Base-by-base conservation (phyloP, 768 basidiomycete species). In the Trametes meyenii region DNA sequence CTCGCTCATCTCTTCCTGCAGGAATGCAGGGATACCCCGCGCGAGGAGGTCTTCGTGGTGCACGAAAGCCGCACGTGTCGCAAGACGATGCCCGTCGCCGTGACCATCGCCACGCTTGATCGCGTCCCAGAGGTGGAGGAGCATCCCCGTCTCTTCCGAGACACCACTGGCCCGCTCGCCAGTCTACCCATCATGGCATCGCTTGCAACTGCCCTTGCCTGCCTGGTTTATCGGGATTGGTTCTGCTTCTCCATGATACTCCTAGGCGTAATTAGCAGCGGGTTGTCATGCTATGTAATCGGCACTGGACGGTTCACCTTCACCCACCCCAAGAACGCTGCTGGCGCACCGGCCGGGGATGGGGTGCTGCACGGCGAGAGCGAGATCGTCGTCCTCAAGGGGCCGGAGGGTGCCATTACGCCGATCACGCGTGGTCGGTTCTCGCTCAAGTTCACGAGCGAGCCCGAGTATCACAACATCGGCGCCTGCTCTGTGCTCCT, bases 401-500 rank as follows among this genome's bases (percentile, higher is more conserved):
- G 63, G 5, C 42, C 42, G 7, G 63, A 65, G 40, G 63, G 59
- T 5, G 59, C 63, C 0, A 59, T 65, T 19, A 65, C 60, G 33
- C 52, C 58, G 3, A 61, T 65, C 44, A 65, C 63, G 2, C 39
- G 63, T 19, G 63, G 63, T 1, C 44, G 39, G 13, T 65, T 65
- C 39, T 61, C 55, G 19, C 55, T 65, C 36, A 46, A 61, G 33
- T 65, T 57, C 40, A 16, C 11, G 16, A 61, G 60, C 59, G 59
- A 65, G 35, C 59, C 55, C 2, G 55, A 61, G 45, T 65, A 60
- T 36, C 58, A 61, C 58, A 58, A 56, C 42, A 65, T 65, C 52
- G 59, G 59, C 21, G 29, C 29, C 16, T 53, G 52, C 46, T 60
- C 59, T 2, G 33, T 58, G 40, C 54, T 61, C 21, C 35, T 61